phyloP scores from a whole-genome alignment of 331 rosid species.

The Spiraea crenata region DNA sequence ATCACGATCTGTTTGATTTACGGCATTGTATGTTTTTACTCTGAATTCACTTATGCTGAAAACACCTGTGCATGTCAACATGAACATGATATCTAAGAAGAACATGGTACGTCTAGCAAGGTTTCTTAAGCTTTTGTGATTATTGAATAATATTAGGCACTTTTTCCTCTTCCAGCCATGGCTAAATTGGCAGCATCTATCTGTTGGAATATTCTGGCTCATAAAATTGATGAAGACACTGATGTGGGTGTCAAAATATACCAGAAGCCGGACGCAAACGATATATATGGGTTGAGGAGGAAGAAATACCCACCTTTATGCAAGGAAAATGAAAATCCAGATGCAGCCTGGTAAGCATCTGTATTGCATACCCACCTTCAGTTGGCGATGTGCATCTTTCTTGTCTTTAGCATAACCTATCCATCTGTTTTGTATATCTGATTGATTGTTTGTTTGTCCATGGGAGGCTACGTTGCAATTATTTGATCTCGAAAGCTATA shows the following conservation, averaged over 20 bases:
- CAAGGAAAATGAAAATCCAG: constrained; percentile 89
- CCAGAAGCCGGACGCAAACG: constrained; percentile 91
- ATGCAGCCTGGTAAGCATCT: constrained; percentile 74
- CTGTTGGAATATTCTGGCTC: constrained; percentile 94
- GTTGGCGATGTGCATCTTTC: constrained; percentile 21
- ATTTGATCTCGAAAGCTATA: background rate
- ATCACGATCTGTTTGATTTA: constrained; percentile 1
- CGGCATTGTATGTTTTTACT: background rate
- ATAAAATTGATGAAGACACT: constrained; percentile 78
- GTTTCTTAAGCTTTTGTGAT: background rate
- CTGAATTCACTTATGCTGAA: background rate
- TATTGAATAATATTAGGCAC: background rate
- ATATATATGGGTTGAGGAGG: constrained; percentile 71
- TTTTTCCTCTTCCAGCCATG: constrained; percentile 62
- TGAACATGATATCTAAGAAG: no score
- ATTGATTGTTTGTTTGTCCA: background rate
- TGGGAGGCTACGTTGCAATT: background rate
- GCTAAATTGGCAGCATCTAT: constrained; percentile 59
- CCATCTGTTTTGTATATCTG: constrained; percentile 5
- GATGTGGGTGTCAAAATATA: constrained; percentile 88
- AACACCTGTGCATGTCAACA: background rate
- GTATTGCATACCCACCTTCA: background rate
- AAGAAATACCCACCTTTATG: constrained; percentile 81
- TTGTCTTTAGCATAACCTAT: background rate
- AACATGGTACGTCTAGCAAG: background rate